Evolutionary conservation across 495 filamentous ascomycete species (phyloP).

Genomic region (Thermochaetoides thermophila): DNA sequence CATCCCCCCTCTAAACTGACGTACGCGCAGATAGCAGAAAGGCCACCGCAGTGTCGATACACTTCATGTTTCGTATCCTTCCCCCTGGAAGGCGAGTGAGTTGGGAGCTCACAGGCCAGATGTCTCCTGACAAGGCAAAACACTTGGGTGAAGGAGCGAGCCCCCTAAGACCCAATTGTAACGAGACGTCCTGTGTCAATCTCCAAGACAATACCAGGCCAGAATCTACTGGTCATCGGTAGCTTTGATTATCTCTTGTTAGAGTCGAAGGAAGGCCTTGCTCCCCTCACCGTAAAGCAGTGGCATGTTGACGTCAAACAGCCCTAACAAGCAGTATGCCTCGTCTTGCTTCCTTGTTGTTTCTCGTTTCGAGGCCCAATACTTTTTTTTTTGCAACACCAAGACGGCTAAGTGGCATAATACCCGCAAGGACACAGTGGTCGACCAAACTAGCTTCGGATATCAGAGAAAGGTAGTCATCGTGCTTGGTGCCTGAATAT

Average conservation of each 20-base stretch:
- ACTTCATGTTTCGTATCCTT: background rate
- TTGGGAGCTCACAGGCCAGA: background rate
- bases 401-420: background rate
- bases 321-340: slow-evolving; percentile 23
- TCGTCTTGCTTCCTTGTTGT: slow-evolving; percentile 19
- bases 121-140: background rate
- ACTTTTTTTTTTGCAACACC: slow-evolving; percentile 13
- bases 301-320: slow-evolving; percentile 21
- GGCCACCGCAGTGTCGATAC: background rate
- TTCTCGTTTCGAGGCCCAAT: slow-evolving; percentile 17
- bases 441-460: background rate
- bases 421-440: background rate
- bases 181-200: background rate
- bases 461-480: background rate
- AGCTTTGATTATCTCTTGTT: slow-evolving; percentile 14
- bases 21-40: background rate
- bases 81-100: background rate
- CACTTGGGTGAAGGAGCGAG: background rate
- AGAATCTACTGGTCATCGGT: slow-evolving; percentile 16
- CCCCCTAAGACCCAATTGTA: no score
- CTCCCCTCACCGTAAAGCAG: slow-evolving; percentile 22
- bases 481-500: slow-evolving; percentile 4
- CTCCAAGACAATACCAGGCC: slow-evolving; percentile 10
- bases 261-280: slow-evolving; percentile 17
- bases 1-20: background rate